Base-by-base conservation (phyloP, 2,329 filamentous ascomycete species). In the Pyrenochaeta sp. region DNA sequence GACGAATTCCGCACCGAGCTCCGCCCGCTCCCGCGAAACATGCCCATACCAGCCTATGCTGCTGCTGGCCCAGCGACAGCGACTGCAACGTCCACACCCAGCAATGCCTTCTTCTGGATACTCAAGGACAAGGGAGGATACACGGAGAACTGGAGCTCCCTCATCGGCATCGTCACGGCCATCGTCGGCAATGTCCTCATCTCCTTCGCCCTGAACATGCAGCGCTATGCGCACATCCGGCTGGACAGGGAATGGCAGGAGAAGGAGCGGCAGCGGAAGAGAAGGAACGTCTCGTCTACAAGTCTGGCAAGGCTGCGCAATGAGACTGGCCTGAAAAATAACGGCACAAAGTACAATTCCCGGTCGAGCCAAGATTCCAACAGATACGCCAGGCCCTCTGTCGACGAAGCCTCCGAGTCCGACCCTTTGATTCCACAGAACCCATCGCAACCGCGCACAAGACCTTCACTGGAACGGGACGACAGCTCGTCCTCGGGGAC, bases 171-270 rank as follows among this genome's bases (percentile, higher is more conserved):
- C 63, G 74, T 93, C 40, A 96, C 92, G 3, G 92, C 94, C 36
- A 95, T 99, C 63, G 81, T 88, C 37, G 94, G 94, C 42, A 99
- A 99, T 64, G 78, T 96, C 22, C 81, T 99, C 39, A 97, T 99
- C 56, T 96, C 93, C 1, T 85, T 99, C 52, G 94, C 94, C 9
- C 83, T 99, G 49, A 99, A 99, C 67, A 93, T 95, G 35, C 94
- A 99, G 73, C 85, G 94, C 55, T 97, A 97, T 69, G 93, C 94
- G 22, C 94, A 99, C 67, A 90, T 94, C 44, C 83, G 87, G 43
- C 81, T 99, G 50, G 85, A 90, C 51, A 81, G 86, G 58, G 85
- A 92, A 68, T 84, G 81, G 57, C 78, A 81, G 31, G 80, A 82
- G 50, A 69, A 68, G 38, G 68, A 71, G 30, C 63, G 53, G 52